Evolutionary conservation across 2,329 filamentous ascomycete species (phyloP), one percentile per base, ranked within the genome.

Genomic region (Aspergillus eucalypticola): DNA sequence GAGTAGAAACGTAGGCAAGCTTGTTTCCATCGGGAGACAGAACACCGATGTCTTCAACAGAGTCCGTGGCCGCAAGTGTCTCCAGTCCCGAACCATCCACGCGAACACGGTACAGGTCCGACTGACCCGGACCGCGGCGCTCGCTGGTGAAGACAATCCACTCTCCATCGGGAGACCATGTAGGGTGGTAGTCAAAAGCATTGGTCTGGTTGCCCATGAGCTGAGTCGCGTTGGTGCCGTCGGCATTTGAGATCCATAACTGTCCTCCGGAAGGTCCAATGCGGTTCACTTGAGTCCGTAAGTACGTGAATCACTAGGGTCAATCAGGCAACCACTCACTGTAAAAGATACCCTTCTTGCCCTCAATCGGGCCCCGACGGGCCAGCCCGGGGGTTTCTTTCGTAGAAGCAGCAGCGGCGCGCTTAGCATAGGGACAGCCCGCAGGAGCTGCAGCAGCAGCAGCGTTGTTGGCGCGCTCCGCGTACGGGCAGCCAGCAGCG

Each of bases 1-100:
- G 67, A 0, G 78, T 80, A 0, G 77, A 79, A 0, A 79, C 76
- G 62, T 75, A 81, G 17, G 78, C 78, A 5, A 73, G 62, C 19
- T 69, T 65, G 5, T 57, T 78, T 3, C 75, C 74, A 58, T 80
- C 69, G 0, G 78, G 78, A 0, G 76, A 80, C 0, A 80, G 49
- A 0, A 70, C 71, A 7, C 67, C 73, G 0, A 67, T 69, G 58
- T 79, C 78, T 57, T 80, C 77, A 32, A 77, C 72, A 0, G 72
- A 74, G 1, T 72, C 52, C 0, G 75, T 76, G 4, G 65, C 66
- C 0, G 76, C 64, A 11, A 80, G 61, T 32, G 67, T 61, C 56
- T 77, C 66, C 5, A 80, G 57, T 0, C 67, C 73, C 0, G 73
- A 71, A 1, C 78, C 77, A 55, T 80, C 70, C 1, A 68, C 21